phyloP scores from a whole-genome alignment of 2,329 filamentous ascomycete genomes.

The Fusarium verrucosum region DNA sequence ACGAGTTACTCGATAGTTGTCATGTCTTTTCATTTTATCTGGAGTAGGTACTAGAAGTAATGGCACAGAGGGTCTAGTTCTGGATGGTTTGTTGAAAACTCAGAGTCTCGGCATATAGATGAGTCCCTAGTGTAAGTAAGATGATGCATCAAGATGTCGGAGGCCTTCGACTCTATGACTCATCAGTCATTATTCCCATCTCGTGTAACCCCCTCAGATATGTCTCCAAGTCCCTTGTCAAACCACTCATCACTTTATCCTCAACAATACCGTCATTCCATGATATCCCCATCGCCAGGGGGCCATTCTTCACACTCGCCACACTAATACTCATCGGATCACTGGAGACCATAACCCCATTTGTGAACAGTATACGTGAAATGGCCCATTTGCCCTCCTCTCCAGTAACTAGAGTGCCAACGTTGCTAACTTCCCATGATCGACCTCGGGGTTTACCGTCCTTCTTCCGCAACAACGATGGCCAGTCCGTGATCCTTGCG shows the following conservation, averaged over 20 bases:
- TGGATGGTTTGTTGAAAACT: no score
- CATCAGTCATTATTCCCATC: conserved; percentile 35
- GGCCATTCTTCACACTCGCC: conserved; percentile 55
- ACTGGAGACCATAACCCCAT: conserved; percentile 57
- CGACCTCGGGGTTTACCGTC: conserved; percentile 54
- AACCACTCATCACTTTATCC: conserved; percentile 48
- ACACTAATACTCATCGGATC: conserved; percentile 57
- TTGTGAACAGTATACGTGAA: conserved; percentile 59
- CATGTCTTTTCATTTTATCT: no score
- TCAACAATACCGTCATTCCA: conserved; percentile 60
- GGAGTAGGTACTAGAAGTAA: no score
- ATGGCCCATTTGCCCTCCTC: conserved; percentile 47
- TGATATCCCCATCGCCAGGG: conserved; percentile 55
- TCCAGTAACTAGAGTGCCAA: conserved; percentile 49
- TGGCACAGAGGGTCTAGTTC: no score
- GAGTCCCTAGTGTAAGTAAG: no score
- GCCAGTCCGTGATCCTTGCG: conserved; percentile 56
- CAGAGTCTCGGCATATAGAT: no score
- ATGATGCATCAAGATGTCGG: no score
- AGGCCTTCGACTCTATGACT: background rate
- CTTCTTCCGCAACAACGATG: conserved; percentile 52
- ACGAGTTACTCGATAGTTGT: no score
- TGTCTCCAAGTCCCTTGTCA: conserved; percentile 51
- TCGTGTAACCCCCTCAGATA: conserved; percentile 34
- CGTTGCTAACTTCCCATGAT: conserved; percentile 64